Evolutionary conservation across 2,329 filamentous ascomycete genomes (phyloP).

Genomic region (Colletotrichum karsti): DNA sequence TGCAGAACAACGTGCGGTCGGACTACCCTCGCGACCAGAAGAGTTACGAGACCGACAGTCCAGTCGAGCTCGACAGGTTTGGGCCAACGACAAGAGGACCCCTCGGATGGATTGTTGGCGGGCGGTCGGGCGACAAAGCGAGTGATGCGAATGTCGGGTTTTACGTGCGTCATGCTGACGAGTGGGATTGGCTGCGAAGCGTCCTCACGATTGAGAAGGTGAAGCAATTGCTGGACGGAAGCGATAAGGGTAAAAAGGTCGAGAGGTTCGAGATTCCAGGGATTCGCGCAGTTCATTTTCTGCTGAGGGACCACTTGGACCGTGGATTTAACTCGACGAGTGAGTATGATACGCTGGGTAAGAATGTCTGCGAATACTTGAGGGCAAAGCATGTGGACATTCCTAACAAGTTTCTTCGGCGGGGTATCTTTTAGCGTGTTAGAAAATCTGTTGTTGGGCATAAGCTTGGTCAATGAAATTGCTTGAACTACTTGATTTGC

Average conservation of each 20-base stretch:
- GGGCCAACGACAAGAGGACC: slow-evolving; percentile 33
- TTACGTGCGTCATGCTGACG: slow-evolving; percentile 51
- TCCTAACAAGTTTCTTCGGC: slow-evolving; percentile 50
- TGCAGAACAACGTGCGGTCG: slow-evolving; percentile 30
- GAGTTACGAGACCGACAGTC: slow-evolving; percentile 31
- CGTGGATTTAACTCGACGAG: slow-evolving; percentile 25
- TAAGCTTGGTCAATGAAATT: too few relatives aligned
- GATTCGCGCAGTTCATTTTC: slow-evolving; percentile 34
- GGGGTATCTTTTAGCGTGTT: slow-evolving; percentile 46
- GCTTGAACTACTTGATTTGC: too few relatives aligned
- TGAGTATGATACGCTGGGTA: slow-evolving; percentile 53
- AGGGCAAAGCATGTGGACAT: slow-evolving; percentile 53
- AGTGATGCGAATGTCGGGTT: slow-evolving; percentile 53
- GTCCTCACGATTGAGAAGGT: slow-evolving; percentile 41
- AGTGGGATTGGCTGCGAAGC: slow-evolving; percentile 53
- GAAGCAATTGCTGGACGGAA: slow-evolving; percentile 31
- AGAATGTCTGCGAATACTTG: slow-evolving; percentile 55
- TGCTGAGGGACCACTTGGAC: slow-evolving; percentile 21
- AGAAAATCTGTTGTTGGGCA: too few relatives aligned
- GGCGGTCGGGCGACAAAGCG: slow-evolving; percentile 45
- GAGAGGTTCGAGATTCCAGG: slow-evolving; percentile 50
- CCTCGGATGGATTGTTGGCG: slow-evolving; percentile 27
- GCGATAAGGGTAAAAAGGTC: slow-evolving; percentile 36
- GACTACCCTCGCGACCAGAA: slow-evolving; percentile 31
- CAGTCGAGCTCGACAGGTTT: slow-evolving; percentile 30